These are phyloP conservation scores for Suillus placidus DNA, from an alignment of 768 basidiomycete genomes.

Conservation along the genomic window DNA sequence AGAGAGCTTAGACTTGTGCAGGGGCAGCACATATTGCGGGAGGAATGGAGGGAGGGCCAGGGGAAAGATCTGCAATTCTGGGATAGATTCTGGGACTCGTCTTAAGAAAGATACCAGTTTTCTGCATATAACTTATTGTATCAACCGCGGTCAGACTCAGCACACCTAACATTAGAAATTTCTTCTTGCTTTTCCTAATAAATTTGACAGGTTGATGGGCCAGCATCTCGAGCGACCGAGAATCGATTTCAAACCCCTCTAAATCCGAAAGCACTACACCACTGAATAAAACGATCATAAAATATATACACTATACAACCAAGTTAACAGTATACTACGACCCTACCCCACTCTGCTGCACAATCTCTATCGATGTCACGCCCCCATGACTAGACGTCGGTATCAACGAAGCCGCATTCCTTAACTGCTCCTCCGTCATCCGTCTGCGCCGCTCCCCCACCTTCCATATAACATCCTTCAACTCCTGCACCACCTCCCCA, in stretches of 20 bases:
- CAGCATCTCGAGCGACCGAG: neutral
- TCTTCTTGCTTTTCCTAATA: neutral
- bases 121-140: neutral
- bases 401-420: conserved; percentile 14
- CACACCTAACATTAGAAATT: neutral
- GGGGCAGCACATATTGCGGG: conserved; percentile 69
- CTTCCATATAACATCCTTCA: conserved; percentile 88
- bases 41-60: conserved; percentile 33
- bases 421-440: conserved; percentile 38
- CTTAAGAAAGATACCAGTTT: neutral
- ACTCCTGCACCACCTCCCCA: conserved; percentile 80
- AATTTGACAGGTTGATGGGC: neutral
- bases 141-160: neutral
- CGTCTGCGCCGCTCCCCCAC: conserved; percentile 70
- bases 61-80: conserved; percentile 35
- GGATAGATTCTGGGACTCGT: conserved; percentile 37
- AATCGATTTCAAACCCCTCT: neutral
- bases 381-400: conserved; percentile 8
- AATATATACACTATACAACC: neutral
- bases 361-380: conserved; percentile 42
- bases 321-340: neutral
- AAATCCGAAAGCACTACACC: neutral
- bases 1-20: conserved; percentile 86
- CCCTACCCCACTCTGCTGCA: conserved; percentile 29
- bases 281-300: neutral